Evolutionary conservation across 148 eudicot species (phyloP).

Genomic region (Chenopodium quinoa): DNA sequence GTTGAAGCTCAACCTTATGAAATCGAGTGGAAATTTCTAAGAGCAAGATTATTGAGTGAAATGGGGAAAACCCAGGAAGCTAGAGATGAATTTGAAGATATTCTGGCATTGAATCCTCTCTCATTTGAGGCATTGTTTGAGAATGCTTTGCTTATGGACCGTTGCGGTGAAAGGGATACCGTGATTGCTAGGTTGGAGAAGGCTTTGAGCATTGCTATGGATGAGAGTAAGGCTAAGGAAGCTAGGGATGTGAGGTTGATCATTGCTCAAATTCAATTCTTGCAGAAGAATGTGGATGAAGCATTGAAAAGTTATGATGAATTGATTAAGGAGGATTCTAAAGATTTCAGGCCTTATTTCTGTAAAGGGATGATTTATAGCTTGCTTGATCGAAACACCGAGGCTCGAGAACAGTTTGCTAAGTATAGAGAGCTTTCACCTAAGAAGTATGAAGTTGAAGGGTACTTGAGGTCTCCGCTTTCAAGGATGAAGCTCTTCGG

Average conservation of each 20-base stretch:
- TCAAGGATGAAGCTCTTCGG: conserved; percentile 75
- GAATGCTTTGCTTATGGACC: conserved; percentile 65
- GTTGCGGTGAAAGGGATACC: conserved; percentile 43
- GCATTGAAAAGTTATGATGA: conserved; percentile 62
- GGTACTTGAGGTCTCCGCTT: conserved; percentile 59
- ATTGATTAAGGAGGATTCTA: conserved; percentile 62
- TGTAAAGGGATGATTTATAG: conserved; percentile 81
- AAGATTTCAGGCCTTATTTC: conserved; percentile 69
- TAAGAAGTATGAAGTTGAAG: conserved; percentile 71
- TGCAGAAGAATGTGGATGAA: conserved; percentile 70
- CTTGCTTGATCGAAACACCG: conserved; percentile 53
- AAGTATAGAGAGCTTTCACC: conserved; percentile 68
- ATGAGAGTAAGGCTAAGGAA: conserved; percentile 51
- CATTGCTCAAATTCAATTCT: conserved; percentile 64
- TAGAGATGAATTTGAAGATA: conserved; percentile 49
- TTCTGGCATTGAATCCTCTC: conserved; percentile 41
- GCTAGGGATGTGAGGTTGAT: conserved; percentile 66
- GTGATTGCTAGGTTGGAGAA: conserved; percentile 55
- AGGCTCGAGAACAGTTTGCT: conserved; percentile 64
- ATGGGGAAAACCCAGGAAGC: conserved; percentile 54
- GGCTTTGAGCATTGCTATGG: conserved; percentile 52
- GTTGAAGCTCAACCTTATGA: conserved; percentile 52
- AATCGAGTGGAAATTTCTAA: conserved; percentile 51
- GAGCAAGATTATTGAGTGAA: conserved; percentile 54
- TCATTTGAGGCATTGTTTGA: conserved; percentile 65